These are phyloP conservation scores for Boletus reticuloceps DNA, from an alignment of 768 basidiomycete genomes.

Conservation along the genomic window DNA sequence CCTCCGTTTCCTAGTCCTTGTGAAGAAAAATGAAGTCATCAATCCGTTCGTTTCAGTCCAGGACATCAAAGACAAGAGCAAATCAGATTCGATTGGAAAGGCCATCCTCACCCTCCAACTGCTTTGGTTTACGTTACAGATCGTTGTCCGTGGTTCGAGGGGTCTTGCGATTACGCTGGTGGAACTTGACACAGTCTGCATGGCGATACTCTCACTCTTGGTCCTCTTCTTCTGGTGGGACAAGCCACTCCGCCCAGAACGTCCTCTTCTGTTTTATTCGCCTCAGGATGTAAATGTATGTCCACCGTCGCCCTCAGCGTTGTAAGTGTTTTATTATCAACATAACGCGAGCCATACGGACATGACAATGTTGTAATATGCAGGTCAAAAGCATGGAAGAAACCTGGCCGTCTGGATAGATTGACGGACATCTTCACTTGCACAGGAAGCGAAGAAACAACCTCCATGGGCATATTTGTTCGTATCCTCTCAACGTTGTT, in stretches of 20 bases:
- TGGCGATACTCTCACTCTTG: not conserved
- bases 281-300: too few species aligned
- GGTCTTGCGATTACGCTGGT: not conserved
- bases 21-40: not conserved
- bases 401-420: too few species aligned
- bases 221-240: constrained; percentile 1
- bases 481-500: too few species aligned
- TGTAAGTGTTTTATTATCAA: not conserved
- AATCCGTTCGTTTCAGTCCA: not conserved
- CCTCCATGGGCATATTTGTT: too few species aligned
- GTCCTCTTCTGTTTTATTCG: not conserved
- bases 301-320: not conserved
- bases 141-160: not conserved
- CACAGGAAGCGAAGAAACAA: too few species aligned
- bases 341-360: not conserved
- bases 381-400: too few species aligned
- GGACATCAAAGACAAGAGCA: constrained; percentile 1
- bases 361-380: too few species aligned
- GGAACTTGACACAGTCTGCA: constrained; percentile 4
- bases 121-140: not conserved
- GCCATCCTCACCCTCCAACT: not conserved
- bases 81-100: not conserved
- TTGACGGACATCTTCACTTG: too few species aligned
- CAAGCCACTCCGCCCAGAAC: not conserved
- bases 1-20: not conserved